These are phyloP conservation scores for Kwoniella heveanensis DNA, from an alignment of 768 basidiomycete genomes.

Conservation along the genomic window DNA sequence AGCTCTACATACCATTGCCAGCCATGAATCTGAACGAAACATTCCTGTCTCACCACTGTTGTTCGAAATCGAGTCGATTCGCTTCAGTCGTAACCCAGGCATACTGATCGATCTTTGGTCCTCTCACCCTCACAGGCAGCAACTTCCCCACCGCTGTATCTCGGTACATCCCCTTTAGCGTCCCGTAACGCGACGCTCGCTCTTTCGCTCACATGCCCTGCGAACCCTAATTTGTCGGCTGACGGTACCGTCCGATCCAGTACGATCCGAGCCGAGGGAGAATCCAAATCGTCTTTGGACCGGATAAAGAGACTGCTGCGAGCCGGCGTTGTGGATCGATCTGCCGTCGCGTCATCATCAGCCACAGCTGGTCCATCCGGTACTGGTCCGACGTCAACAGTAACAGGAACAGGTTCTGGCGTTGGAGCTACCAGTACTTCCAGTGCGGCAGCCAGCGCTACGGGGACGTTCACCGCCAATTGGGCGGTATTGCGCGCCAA, in stretches of 20 bases:
- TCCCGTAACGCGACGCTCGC: slow-evolving; percentile 54
- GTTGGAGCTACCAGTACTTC: neutral
- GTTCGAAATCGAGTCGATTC: no score
- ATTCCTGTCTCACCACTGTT: no score
- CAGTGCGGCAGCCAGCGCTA: no score
- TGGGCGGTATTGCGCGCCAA: slow-evolving; percentile 41
- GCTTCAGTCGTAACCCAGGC: no score
- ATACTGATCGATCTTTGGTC: neutral
- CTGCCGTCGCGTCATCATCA: neutral
- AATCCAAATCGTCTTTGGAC: slow-evolving; percentile 30
- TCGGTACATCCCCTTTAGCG: slow-evolving; percentile 53
- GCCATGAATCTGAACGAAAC: no score
- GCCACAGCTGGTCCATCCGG: neutral
- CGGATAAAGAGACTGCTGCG: slow-evolving; percentile 38
- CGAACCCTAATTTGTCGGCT: slow-evolving; percentile 41
- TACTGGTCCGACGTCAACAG: neutral
- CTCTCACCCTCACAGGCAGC: slow-evolving; percentile 51
- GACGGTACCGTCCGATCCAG: slow-evolving; percentile 40
- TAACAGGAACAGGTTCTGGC: neutral
- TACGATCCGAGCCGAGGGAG: neutral
- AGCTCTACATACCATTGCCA: no score
- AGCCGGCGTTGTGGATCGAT: slow-evolving; percentile 31
- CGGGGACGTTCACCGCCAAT: slow-evolving; percentile 37
- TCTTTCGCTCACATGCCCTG: slow-evolving; percentile 47
- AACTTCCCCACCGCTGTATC: slow-evolving; percentile 55